These are phyloP conservation scores for Pluteus cervinus DNA, from an alignment of 768 basidiomycete genomes.

Conservation along the genomic window DNA sequence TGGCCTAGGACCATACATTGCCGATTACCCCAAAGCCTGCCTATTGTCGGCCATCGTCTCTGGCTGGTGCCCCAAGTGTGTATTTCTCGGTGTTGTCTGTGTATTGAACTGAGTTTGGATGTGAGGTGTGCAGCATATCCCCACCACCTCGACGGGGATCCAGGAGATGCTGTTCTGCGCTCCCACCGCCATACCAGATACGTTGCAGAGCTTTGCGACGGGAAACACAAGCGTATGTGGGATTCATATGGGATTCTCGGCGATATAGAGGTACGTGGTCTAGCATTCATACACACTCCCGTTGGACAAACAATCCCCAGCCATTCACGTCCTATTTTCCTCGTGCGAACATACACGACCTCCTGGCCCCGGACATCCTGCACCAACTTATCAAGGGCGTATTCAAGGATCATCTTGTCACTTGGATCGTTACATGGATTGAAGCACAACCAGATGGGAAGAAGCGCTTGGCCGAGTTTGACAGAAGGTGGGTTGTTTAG, in stretches of 20 bases:
- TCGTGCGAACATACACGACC: conserved; percentile 10
- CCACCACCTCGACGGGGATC: conserved; percentile 10
- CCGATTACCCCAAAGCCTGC: conserved; percentile 30
- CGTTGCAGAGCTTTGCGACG: conserved; percentile 12
- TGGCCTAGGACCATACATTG: conserved; percentile 29
- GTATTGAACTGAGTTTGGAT: no score
- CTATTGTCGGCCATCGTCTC: conserved; percentile 11
- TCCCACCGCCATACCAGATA: conserved; percentile 19
- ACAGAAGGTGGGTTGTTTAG: conserved; percentile 16
- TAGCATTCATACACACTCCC: not conserved
- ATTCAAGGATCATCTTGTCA: conserved; percentile 35
- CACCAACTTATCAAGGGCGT: conserved; percentile 17
- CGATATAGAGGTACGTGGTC: conserved; percentile 22
- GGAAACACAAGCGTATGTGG: conserved; percentile 24
- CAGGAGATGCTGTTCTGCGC: conserved; percentile 10
- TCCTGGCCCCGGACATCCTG: conserved; percentile 11
- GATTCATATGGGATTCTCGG: conserved; percentile 24
- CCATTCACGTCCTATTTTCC: conserved; percentile 11
- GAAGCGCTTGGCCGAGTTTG: conserved; percentile 27
- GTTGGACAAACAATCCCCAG: conserved; percentile 2
- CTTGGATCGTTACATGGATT: conserved; percentile 18
- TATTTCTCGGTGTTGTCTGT: no score
- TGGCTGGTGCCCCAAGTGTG: conserved; percentile 13
- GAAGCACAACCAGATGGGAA: conserved; percentile 13
- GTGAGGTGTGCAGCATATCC: no score